Evolutionary conservation across 768 basidiomycete genomes (phyloP).

Genomic region (Amanita exitialis): DNA sequence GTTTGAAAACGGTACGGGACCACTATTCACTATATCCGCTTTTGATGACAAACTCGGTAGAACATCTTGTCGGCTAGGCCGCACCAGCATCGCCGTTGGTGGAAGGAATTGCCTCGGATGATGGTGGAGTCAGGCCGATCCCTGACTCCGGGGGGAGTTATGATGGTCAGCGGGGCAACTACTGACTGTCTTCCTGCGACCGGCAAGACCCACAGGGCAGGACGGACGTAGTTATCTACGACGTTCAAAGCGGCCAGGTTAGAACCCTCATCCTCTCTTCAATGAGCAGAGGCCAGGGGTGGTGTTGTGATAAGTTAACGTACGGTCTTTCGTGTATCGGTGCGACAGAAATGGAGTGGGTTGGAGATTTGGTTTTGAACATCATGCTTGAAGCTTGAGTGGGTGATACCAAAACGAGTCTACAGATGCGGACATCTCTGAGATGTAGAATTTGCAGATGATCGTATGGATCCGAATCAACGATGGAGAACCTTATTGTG

Average conservation of each 20-base stretch:
- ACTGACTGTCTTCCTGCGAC: slow-evolving; percentile 1
- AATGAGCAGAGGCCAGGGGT: neutral
- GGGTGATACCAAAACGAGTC: no score
- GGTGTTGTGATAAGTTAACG: neutral
- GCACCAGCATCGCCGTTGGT: neutral
- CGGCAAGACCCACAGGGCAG: neutral
- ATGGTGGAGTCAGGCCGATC: neutral
- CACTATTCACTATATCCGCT: neutral
- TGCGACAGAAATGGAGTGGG: neutral
- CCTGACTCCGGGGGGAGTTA: neutral
- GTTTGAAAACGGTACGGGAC: no score
- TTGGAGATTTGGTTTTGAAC: neutral
- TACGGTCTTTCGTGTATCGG: neutral
- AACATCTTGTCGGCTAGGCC: neutral
- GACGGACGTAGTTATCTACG: neutral
- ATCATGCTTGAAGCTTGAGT: no score
- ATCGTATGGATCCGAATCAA: no score
- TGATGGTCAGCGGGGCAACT: neutral
- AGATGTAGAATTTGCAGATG: no score
- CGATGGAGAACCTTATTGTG: no score
- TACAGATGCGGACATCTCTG: no score
- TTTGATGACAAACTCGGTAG: neutral
- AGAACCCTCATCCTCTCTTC: slow-evolving; percentile 2
- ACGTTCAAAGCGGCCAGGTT: slow-evolving; percentile 1
- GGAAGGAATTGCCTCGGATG: neutral